These are phyloP conservation scores for Talaromyces sp. DNA, from an alignment of 2,329 filamentous ascomycete species.

Conservation along the genomic window DNA sequence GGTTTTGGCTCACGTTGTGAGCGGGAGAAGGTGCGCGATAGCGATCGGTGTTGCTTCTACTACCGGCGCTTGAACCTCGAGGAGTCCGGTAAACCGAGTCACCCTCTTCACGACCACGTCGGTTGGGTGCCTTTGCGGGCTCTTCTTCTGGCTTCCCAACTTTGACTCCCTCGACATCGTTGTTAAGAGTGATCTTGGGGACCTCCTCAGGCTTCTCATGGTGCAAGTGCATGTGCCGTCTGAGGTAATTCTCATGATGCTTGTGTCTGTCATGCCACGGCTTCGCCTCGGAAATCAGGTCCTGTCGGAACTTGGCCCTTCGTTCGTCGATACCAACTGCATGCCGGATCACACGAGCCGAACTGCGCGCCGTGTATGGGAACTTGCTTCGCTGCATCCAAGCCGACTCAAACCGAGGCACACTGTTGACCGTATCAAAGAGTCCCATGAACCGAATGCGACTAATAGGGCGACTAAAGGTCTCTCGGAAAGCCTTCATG, in stretches of 20 bases:
- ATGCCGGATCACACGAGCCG: slow-evolving; percentile 51
- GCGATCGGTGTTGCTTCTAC: slow-evolving; percentile 13
- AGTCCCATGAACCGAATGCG: slow-evolving; percentile 71
- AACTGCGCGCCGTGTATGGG: slow-evolving; percentile 51
- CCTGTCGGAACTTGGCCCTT: slow-evolving; percentile 53
- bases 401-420: slow-evolving; percentile 66
- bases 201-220: slow-evolving; percentile 14
- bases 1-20: slow-evolving; percentile 13
- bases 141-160: slow-evolving; percentile 2
- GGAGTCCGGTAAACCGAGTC: slow-evolving; percentile 26
- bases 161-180: slow-evolving; percentile 8
- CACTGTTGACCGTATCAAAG: slow-evolving; percentile 77
- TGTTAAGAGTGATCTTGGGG: slow-evolving; percentile 28
- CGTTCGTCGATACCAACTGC: slow-evolving; percentile 54
- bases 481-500: slow-evolving; percentile 75
- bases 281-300: slow-evolving; percentile 46
- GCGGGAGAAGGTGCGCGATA: slow-evolving; percentile 24
- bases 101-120: slow-evolving; percentile 3
- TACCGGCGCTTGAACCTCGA: slow-evolving; percentile 17
- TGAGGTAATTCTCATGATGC: slow-evolving; percentile 13
- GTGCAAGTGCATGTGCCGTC: slow-evolving; percentile 11
- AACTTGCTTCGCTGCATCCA: slow-evolving; percentile 73
- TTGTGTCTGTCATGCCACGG: slow-evolving; percentile 21
- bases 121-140: neutral
- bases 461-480: slow-evolving; percentile 68